Evolutionary conservation across 495 filamentous ascomycete species (phyloP), one percentile per base, ranked within the genome.

Genomic region (Penicillium ochrochloron): DNA sequence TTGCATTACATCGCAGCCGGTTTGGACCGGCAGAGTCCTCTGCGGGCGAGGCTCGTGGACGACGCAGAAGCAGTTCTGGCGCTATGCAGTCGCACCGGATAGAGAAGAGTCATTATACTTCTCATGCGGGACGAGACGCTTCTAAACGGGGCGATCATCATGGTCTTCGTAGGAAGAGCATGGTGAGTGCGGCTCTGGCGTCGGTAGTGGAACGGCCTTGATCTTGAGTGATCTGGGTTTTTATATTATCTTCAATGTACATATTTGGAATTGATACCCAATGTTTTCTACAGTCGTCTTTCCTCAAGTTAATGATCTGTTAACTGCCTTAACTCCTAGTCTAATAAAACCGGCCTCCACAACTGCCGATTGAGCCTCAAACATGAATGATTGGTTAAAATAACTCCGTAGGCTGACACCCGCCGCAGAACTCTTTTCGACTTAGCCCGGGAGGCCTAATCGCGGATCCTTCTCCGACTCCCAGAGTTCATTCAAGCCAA

Each of bases 141-240:
- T 71, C 69, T 11, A 80, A 77, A 66, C 77, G 76, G 62, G 75
- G 74, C 59, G 80, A 80, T 37, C 73, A 81, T 33, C 75, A 78
- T 55, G 75, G 77, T 0, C 59, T 82, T 14, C 67, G 80, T 44
- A 67, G 80, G 54, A 81, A 78, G 71, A 83, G 80, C 61, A 69
- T 83, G 41, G 79, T 83, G 9, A 81, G 76, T 72, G 76, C 78
- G 29, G 78, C 78, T 37, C 64, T 81, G 66, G 79, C 79, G 5
- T 79, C 75, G 17, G 74, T 80, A 63, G 73, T 75, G 23, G 76
- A 78, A 55, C 64, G 31, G 59, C 46, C 51, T 59, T 52, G 12
- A 63, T 2, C 51, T 59, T 52, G 12, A 63, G 0, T 23, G 56
- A 46, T 44, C 59, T 41, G 35, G 25, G 35, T 4, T 51, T 54